Evolutionary conservation across 441 rosid genomes (phyloP).

Genomic region (Populus hybrid): DNA sequence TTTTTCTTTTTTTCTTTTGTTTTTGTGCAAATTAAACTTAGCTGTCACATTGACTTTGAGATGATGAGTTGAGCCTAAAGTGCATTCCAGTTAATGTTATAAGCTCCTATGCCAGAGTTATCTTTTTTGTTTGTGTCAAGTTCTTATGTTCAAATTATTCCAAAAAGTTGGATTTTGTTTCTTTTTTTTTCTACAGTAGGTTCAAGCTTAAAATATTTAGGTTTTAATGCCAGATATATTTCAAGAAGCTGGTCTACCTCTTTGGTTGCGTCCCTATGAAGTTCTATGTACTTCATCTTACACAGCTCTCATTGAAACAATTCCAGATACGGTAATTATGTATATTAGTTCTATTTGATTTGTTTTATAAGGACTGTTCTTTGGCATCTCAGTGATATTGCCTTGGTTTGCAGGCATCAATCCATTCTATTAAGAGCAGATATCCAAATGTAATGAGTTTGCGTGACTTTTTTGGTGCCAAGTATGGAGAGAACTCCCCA

Average conservation of each 20-base stretch:
- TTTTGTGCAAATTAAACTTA: neutral
- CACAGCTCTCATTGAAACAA: constrained; percentile 98
- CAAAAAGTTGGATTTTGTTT: neutral
- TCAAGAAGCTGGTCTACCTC: constrained; percentile 98
- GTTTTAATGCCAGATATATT: constrained; percentile 69
- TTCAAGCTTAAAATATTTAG: constrained; percentile 15
- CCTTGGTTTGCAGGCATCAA: constrained; percentile 71
- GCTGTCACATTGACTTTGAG: constrained; percentile 1
- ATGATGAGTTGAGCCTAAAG: neutral
- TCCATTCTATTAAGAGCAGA: constrained; percentile 97
- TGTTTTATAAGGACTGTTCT: constrained; percentile 6
- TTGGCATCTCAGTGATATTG: constrained; percentile 7
- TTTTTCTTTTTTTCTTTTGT: neutral
- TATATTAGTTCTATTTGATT: constrained; percentile 15
- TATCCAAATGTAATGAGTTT: constrained; percentile 81
- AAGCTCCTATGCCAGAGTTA: neutral
- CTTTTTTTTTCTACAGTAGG: neutral
- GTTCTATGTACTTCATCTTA: constrained; percentile 95
- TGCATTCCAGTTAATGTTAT: neutral
- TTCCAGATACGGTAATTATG: constrained; percentile 83
- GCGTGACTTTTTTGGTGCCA: constrained; percentile 87
- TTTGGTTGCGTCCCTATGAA: constrained; percentile 97
- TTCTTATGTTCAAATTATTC: neutral
- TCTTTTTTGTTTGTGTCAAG: neutral
- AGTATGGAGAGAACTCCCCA: constrained; percentile 79